A percentile compares a stretch with the other conserved stretches of the same genome.
These are phyloP conservation scores for Cercis canadensis DNA, from an alignment of 306 rosid species.

Conservation along the genomic window DNA sequence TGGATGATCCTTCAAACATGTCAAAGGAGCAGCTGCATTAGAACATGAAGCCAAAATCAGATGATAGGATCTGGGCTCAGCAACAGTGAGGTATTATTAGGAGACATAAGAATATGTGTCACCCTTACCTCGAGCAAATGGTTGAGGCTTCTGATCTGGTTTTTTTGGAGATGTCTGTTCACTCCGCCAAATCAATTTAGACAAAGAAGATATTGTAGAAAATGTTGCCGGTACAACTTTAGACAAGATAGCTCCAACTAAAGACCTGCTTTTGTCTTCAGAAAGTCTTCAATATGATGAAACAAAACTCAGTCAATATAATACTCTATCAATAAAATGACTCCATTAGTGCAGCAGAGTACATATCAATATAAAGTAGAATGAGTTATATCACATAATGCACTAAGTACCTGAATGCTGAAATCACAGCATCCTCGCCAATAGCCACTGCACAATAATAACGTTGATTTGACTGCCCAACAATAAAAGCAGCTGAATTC, in stretches of 20 bases:
- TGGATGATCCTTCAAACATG: slow-evolving; percentile 90
- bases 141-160: slow-evolving; percentile 66
- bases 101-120: slow-evolving; percentile 4
- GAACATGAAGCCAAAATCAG: slow-evolving; percentile 41
- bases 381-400: slow-evolving; percentile 22
- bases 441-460: slow-evolving; percentile 94
- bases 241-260: slow-evolving; percentile 90
- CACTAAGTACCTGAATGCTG: slow-evolving; percentile 83
- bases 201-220: slow-evolving; percentile 88
- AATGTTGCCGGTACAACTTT: slow-evolving; percentile 92
- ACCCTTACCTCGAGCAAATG: slow-evolving; percentile 86
- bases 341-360: slow-evolving; percentile 9
- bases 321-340: slow-evolving; percentile 23
- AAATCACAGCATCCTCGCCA: slow-evolving; percentile 94
- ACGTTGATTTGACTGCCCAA: slow-evolving; percentile 97
- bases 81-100: slow-evolving; percentile 14
- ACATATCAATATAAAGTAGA: slow-evolving; percentile 9
- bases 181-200: slow-evolving; percentile 87
- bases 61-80: slow-evolving; percentile 31
- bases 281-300: slow-evolving; percentile 66
- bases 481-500: slow-evolving; percentile 99
- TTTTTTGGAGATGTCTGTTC: slow-evolving; percentile 67
- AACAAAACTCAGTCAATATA: slow-evolving; percentile 40
- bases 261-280: slow-evolving; percentile 85
- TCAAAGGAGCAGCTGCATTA: slow-evolving; percentile 83